phyloP scores from a whole-genome alignment of 768 basidiomycete species.

The Gymnopilus dilepis region DNA sequence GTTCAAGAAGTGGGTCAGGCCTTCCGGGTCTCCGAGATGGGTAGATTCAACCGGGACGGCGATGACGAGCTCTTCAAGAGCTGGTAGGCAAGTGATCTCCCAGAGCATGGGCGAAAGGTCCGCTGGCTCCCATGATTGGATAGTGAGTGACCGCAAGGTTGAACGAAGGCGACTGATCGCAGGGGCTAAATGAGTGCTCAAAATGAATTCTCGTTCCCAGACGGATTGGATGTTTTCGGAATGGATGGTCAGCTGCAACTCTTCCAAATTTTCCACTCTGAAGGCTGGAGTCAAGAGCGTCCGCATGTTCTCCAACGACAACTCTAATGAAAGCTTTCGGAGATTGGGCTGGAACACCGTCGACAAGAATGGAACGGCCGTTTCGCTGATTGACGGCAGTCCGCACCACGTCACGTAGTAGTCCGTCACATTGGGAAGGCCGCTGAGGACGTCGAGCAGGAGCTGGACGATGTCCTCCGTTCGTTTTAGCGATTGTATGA shows the following conservation, averaged over 20 bases:
- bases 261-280: constrained; percentile 39
- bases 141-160: constrained; percentile 43
- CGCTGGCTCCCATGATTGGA: constrained; percentile 51
- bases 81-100: constrained; percentile 37
- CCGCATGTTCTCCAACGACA: constrained; percentile 47
- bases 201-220: constrained; percentile 34
- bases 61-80: constrained; percentile 41
- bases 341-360: constrained; percentile 42
- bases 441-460: constrained; percentile 47
- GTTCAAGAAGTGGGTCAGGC: constrained; percentile 41
- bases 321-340: constrained; percentile 47
- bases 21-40: constrained; percentile 48
- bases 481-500: constrained; percentile 35
- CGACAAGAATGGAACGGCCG: constrained; percentile 36
- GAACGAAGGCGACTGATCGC: constrained; percentile 41
- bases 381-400: constrained; percentile 35
- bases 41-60: constrained; percentile 45
- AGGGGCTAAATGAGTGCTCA: constrained; percentile 43
- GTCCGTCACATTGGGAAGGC: constrained; percentile 50
- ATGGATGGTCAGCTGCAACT: constrained; percentile 49
- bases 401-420: constrained; percentile 58
- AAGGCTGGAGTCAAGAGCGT: constrained; percentile 38
- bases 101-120: constrained; percentile 48
- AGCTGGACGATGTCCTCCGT: constrained; percentile 44
- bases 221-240: constrained; percentile 36